A percentile compares a stretch with the other conserved stretches of the same genome.
phyloP scores from a whole-genome alignment of 2,329 filamentous ascomycete genomes.

The Pseudocercospora ulei region DNA sequence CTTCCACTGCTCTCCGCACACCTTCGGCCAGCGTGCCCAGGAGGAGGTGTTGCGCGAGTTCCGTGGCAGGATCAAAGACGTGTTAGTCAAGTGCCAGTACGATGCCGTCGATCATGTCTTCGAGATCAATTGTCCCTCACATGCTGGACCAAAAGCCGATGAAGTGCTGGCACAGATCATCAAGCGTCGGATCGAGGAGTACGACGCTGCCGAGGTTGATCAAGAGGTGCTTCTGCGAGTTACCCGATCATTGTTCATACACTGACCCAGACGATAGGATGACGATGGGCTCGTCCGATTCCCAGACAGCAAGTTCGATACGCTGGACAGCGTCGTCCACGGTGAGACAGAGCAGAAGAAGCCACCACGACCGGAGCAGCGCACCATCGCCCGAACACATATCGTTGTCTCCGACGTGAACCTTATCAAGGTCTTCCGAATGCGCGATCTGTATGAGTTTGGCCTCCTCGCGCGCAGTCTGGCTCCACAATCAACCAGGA shows the following conservation, averaged over 20 bases:
- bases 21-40: slow-evolving; percentile 21
- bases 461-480: slow-evolving; percentile 22
- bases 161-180: slow-evolving; percentile 17
- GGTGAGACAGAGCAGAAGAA: slow-evolving; percentile 10
- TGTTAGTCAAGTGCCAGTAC: slow-evolving; percentile 22
- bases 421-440: slow-evolving; percentile 14
- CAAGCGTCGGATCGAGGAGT: slow-evolving; percentile 17
- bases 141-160: slow-evolving; percentile 15
- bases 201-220: slow-evolving; percentile 17
- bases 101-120: slow-evolving; percentile 7
- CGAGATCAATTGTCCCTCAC: slow-evolving; percentile 18
- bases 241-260: neutral
- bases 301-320: slow-evolving; percentile 21
- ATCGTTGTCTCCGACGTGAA: slow-evolving; percentile 17
- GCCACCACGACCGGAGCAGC: neutral
- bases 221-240: slow-evolving; percentile 14
- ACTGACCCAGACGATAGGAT: slow-evolving; percentile 1
- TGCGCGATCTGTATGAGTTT: slow-evolving; percentile 17
- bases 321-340: slow-evolving; percentile 14
- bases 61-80: slow-evolving; percentile 18
- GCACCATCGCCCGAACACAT: slow-evolving; percentile 11
- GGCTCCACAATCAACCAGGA: slow-evolving; percentile 8
- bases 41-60: slow-evolving; percentile 23
- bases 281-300: slow-evolving; percentile 19
- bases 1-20: slow-evolving; percentile 27